Evolutionary conservation across 208 protist species (phyloP).

Genomic region (Trypanosoma grayi): DNA sequence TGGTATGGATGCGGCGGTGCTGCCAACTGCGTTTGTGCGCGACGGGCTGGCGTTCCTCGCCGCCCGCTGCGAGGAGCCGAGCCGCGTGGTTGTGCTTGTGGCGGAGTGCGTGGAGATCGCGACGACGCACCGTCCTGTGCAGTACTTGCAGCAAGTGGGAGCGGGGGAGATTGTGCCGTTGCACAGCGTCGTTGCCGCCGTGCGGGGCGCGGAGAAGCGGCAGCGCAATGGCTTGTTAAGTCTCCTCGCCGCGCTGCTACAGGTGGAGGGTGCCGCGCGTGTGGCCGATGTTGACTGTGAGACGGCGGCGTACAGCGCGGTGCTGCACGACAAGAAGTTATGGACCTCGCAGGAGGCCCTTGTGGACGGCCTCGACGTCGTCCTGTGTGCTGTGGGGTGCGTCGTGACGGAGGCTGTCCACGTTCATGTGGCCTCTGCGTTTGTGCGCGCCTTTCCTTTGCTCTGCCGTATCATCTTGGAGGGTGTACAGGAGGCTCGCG

Average conservation of each 20-base stretch:
- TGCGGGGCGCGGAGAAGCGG: neutral
- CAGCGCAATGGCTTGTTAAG: neutral
- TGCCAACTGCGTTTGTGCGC: neutral
- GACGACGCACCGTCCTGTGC: neutral
- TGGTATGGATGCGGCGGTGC: neutral
- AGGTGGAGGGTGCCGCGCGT: neutral
- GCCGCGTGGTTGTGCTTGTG: conserved; percentile 6
- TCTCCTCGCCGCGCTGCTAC: conserved; percentile 2
- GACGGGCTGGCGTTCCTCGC: conserved; percentile 5
- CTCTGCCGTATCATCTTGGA: conserved; percentile 7
- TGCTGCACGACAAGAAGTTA: conserved; percentile 1
- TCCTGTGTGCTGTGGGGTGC: neutral
- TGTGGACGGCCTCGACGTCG: neutral
- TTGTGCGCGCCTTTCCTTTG: conserved; percentile 1
- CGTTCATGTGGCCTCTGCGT: neutral
- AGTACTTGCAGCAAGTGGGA: neutral
- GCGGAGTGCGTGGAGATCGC: conserved; percentile 3
- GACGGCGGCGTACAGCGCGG: conserved; percentile 6
- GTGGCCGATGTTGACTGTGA: conserved; percentile 1
- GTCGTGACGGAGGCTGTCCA: conserved; percentile 3
- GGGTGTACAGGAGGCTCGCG: neutral
- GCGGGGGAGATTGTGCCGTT: neutral
- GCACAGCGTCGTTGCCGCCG: neutral
- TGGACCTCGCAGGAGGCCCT: conserved; percentile 10
- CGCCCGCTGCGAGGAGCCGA: neutral